A percentile compares a stretch with the other conserved stretches of the same genome.
Conservation (phyloP, 2,329 filamentous ascomycete genomes). For the Colletotrichum sp. region DNA sequence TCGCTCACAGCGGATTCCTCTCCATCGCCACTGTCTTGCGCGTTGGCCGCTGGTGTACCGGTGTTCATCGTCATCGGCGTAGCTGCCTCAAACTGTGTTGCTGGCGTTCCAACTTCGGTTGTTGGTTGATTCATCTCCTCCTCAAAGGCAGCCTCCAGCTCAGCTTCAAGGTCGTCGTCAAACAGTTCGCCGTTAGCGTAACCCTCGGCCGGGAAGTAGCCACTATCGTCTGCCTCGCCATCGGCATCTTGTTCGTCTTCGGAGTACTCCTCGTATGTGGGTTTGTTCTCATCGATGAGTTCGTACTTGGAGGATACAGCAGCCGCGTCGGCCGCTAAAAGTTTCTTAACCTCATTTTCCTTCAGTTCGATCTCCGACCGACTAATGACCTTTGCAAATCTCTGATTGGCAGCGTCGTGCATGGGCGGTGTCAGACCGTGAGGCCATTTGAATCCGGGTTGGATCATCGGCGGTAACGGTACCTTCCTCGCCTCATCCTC, state of each 20-base stretch:
- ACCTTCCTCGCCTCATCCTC: constrained; percentile 70
- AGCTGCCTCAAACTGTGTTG: constrained; percentile 44
- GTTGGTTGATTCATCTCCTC: constrained; percentile 44
- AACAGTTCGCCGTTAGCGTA: constrained; percentile 32
- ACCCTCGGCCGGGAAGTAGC: constrained; percentile 39
- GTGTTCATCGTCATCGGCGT: constrained; percentile 50
- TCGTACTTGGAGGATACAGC: constrained; percentile 67
- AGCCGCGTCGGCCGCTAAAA: constrained; percentile 73
- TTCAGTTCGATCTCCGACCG: constrained; percentile 86
- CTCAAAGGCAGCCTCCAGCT: constrained; percentile 61
- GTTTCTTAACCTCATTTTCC: constrained; percentile 77
- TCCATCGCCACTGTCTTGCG: constrained; percentile 51
- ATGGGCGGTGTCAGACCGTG: constrained; percentile 89
- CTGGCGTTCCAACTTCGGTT: constrained; percentile 45
- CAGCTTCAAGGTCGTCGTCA: constrained; percentile 57
- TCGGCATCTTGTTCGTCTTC: constrained; percentile 60
- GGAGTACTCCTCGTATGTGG: constrained; percentile 56
- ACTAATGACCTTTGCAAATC: constrained; percentile 83
- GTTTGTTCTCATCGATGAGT: constrained; percentile 59
- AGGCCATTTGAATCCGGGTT: constrained; percentile 74
- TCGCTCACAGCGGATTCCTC: constrained; percentile 50
- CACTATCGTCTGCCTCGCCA: constrained; percentile 50
- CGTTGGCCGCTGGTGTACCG: constrained; percentile 46
- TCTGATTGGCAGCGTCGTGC: constrained; percentile 81
- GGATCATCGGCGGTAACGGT: constrained; percentile 75